Conservation (phyloP, 352 stramenopile genomes). For the Saprolegnia parasitica region DNA sequence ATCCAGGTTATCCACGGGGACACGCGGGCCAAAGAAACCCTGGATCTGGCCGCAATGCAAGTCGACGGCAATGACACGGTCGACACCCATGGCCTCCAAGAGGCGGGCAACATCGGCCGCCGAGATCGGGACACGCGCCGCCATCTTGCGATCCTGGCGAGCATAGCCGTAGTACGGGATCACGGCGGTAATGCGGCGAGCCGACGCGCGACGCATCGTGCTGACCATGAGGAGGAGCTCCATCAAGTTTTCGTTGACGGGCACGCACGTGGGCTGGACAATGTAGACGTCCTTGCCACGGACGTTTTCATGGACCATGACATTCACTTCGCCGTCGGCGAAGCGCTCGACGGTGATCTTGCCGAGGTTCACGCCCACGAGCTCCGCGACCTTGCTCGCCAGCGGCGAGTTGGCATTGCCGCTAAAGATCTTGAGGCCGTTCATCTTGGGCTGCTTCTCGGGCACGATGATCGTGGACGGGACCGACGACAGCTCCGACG, state of each 20-base stretch:
- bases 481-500: constrained; percentile 22
- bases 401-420: constrained; percentile 97
- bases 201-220: constrained; percentile 96
- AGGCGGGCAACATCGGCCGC: constrained; percentile 81
- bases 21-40: constrained; percentile 98
- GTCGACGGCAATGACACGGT: constrained; percentile 84
- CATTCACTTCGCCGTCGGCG: constrained; percentile 99
- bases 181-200: constrained; percentile 98
- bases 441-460: constrained; percentile 80
- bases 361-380: constrained; percentile 96
- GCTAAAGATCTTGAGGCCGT: constrained; percentile 96
- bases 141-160: constrained; percentile 89
- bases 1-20: constrained; percentile 99
- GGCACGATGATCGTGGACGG: constrained; percentile 24
- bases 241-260: constrained; percentile 99
- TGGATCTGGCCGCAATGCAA: constrained; percentile 89
- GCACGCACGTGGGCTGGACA: constrained; percentile 98
- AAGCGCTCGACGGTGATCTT: constrained; percentile 98
- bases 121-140: constrained; percentile 97
- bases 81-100: constrained; percentile 83
- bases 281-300: constrained; percentile 99
- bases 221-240: constrained; percentile 98
- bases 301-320: constrained; percentile 99
- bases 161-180: constrained; percentile 95
- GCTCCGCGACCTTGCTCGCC: constrained; percentile 94